phyloP scores from a whole-genome alignment of 2,329 filamentous ascomycete genomes.

The Alternaria conjuncta region DNA sequence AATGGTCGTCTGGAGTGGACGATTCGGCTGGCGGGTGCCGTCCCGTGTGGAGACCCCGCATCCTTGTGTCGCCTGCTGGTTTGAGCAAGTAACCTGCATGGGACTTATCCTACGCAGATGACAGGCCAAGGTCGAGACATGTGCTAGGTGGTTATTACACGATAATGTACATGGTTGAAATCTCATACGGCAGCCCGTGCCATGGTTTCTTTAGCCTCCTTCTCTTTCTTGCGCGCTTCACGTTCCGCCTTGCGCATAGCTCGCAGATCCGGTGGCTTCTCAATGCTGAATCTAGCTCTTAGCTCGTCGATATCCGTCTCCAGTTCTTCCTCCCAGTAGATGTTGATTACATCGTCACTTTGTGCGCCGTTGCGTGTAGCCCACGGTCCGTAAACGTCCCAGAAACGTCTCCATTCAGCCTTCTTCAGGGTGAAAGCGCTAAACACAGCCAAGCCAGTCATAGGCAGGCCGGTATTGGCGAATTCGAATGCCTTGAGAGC shows the following conservation, averaged over 20 bases:
- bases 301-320: conserved; percentile 81
- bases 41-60: conserved; percentile 15
- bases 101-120: neutral
- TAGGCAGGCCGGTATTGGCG: conserved; percentile 89
- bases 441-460: conserved; percentile 87
- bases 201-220: conserved; percentile 54
- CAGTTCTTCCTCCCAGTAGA: conserved; percentile 97
- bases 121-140: neutral
- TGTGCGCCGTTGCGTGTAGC: conserved; percentile 81
- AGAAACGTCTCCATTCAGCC: conserved; percentile 71
- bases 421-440: conserved; percentile 71
- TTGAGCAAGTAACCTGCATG: neutral
- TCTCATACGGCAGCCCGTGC: conserved; percentile 22
- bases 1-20: neutral
- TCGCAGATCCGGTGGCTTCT: conserved; percentile 86
- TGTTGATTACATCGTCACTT: conserved; percentile 84
- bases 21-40: conserved; percentile 12
- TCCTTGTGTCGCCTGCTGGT: neutral
- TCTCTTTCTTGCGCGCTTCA: conserved; percentile 71
- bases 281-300: conserved; percentile 77
- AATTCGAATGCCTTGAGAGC: conserved; percentile 99
- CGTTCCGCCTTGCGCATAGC: conserved; percentile 74
- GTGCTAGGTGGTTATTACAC: conserved; percentile 1
- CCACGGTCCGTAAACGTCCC: conserved; percentile 83
- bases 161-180: conserved; percentile 18